Conservation (phyloP, 208 protist species). For the Ichthyophonus hoferi region DNA sequence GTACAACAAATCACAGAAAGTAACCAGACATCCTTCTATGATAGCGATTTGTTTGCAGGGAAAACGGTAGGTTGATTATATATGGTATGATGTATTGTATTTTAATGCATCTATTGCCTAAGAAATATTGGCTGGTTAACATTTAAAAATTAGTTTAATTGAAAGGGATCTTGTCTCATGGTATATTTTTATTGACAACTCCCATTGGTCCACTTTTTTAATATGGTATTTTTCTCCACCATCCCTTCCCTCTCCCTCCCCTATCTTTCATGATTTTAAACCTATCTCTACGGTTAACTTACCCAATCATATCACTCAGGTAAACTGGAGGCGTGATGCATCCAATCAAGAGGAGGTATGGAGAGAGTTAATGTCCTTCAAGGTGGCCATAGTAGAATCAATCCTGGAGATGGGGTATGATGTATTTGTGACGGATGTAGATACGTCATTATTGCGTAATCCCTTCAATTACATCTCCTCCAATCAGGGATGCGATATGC, state of each 20-base stretch:
- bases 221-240: neutral
- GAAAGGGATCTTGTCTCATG: neutral
- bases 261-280: neutral
- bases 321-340: neutral
- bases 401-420: constrained; percentile 22
- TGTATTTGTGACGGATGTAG: constrained; percentile 5
- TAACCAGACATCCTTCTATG: neutral
- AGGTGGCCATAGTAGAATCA: neutral
- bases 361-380: neutral
- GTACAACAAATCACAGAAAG: neutral
- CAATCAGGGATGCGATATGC: neutral
- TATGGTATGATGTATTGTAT: neutral
- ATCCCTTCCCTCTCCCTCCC: neutral
- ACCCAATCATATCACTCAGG: neutral
- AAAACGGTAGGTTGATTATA: neutral
- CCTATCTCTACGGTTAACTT: neutral
- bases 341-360: neutral
- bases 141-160: neutral
- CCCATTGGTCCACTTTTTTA: neutral
- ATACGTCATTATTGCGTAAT: neutral
- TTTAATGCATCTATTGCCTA: too few relatives aligned
- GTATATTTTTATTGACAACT: neutral
- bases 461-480: neutral
- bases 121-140: too few relatives aligned
- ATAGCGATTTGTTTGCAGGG: neutral